These are phyloP conservation scores for Hyphopichia buzzinii DNA, from an alignment of 1,139 yeast genomes.

Conservation along the genomic window DNA sequence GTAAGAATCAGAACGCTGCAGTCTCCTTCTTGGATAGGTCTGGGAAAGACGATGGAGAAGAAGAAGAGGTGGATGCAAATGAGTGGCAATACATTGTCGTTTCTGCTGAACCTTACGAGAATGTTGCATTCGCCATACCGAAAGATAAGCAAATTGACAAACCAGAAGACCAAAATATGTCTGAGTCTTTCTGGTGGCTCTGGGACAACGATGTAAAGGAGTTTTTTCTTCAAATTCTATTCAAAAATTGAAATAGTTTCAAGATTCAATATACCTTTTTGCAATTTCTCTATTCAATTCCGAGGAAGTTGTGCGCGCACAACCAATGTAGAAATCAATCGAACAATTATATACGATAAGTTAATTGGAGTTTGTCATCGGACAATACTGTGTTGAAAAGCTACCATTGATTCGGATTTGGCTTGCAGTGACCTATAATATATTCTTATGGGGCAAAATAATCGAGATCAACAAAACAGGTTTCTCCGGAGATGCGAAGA, in stretches of 20 bases:
- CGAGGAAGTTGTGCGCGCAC: too few relatives aligned
- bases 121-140: slow-evolving; percentile 68
- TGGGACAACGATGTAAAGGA: slow-evolving; percentile 71
- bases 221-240: slow-evolving; percentile 68
- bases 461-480: slow-evolving; percentile 4
- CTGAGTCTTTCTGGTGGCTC: slow-evolving; percentile 59
- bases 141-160: slow-evolving; percentile 52
- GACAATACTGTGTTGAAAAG: too few relatives aligned
- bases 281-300: too few relatives aligned
- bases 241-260: slow-evolving; percentile 2
- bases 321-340: too few relatives aligned
- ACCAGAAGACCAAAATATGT: slow-evolving; percentile 30
- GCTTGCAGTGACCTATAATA: too few relatives aligned
- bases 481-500: slow-evolving; percentile 30
- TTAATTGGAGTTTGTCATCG: too few relatives aligned
- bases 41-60: slow-evolving; percentile 13
- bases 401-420: too few relatives aligned
- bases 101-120: slow-evolving; percentile 84
- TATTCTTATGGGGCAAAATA: slow-evolving; percentile 4
- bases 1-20: slow-evolving; percentile 33
- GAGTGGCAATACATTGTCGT: slow-evolving; percentile 65
- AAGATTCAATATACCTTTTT: neutral
- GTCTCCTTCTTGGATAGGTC: slow-evolving; percentile 20
- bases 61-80: slow-evolving; percentile 28
- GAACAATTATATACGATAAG: too few relatives aligned